Evolutionary conservation across 2,329 filamentous ascomycete genomes (phyloP).

Genomic region (Fusarium sp.): DNA sequence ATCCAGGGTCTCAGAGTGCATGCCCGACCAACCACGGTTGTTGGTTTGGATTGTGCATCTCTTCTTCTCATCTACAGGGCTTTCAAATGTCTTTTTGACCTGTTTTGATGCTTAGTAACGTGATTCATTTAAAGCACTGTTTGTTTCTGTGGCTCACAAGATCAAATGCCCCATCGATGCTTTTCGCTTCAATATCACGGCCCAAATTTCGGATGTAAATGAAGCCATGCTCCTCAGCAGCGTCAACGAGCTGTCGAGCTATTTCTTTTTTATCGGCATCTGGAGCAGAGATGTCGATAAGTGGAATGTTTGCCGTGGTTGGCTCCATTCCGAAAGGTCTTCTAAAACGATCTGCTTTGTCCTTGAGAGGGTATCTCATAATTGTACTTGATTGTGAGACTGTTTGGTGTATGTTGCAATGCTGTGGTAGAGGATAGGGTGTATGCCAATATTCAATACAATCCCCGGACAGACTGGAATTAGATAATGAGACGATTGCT

Average conservation of each 20-base stretch:
- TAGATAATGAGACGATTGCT: not conserved
- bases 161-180: constrained; percentile 79
- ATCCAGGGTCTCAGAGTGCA: constrained; percentile 90
- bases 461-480: too few species aligned
- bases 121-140: not conserved
- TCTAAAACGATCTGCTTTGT: constrained; percentile 11
- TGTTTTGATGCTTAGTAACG: constrained; percentile 17
- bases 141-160: constrained; percentile 66
- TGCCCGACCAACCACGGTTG: constrained; percentile 90
- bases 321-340: constrained; percentile 36
- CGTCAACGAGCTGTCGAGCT: constrained; percentile 80
- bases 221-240: constrained; percentile 87
- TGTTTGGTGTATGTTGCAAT: not conserved
- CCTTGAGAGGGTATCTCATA: constrained; percentile 15
- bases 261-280: constrained; percentile 64
- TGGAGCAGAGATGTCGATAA: constrained; percentile 78
- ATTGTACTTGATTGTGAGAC: not conserved
- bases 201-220: constrained; percentile 86
- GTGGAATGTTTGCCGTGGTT: constrained; percentile 70
- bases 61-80: constrained; percentile 78
- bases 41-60: constrained; percentile 80
- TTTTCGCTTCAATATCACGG: constrained; percentile 73
- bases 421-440: not conserved
- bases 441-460: not conserved
- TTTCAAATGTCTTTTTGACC: constrained; percentile 79